These are phyloP conservation scores for Tetrahymena malaccensis DNA, from an alignment of 73 alveolate species.

Conservation along the genomic window DNA sequence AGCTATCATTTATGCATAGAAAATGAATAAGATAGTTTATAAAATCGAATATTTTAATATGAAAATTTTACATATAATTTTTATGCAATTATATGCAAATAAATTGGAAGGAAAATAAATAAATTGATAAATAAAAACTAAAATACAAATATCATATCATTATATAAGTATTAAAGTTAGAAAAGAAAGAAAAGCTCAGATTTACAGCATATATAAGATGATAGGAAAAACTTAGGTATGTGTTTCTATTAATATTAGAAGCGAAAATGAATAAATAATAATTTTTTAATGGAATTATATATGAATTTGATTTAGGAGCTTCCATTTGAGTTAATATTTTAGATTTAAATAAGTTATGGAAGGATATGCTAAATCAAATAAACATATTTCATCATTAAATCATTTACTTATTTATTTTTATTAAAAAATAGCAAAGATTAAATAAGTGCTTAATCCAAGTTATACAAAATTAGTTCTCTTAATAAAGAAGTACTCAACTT, in stretches of 20 bases:
- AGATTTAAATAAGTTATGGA: background rate
- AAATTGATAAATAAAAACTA: background rate
- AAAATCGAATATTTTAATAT: no score
- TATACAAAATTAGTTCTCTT: background rate
- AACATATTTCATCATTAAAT: background rate
- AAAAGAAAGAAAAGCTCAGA: background rate
- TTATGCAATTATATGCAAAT: background rate
- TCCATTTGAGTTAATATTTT: background rate
- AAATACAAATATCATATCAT: background rate
- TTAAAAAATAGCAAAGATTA: background rate
- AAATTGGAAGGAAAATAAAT: background rate
- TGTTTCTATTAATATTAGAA: background rate
- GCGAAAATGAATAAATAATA: background rate
- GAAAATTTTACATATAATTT: background rate
- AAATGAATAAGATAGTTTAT: no score
- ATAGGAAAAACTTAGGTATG: background rate
- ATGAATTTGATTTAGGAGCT: background rate
- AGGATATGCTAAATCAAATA: background rate
- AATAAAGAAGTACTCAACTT: constrained; percentile 6
- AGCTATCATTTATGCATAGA: no score
- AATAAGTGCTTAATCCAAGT: background rate
- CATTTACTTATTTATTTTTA: background rate
- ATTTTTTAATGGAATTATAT: background rate
- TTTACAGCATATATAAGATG: background rate
- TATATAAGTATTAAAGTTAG: background rate